Evolutionary conservation across 2,329 filamentous ascomycete genomes (phyloP), one percentile per base, ranked within the genome.

Genomic region (Penicillium verrucosum): DNA sequence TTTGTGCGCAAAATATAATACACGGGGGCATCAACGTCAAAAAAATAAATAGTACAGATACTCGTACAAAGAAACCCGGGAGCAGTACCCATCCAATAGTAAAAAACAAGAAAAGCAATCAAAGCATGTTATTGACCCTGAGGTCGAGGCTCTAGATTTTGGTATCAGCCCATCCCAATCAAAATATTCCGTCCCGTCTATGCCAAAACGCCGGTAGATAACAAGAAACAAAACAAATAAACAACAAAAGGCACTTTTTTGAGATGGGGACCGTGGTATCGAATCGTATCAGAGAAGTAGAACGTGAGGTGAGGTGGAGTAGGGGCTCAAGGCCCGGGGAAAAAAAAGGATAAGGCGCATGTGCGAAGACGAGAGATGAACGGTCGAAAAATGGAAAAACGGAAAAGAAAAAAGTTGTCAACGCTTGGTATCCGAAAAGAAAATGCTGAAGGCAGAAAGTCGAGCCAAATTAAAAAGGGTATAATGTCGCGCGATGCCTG

Each of bases 161-260:
- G 72, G 72, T 75, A 74, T 74, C 71, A 73, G 67, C 62, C 70
- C 70, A 69, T 71, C 66, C 70, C 70, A 69, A 60, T 60, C 56
- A 66, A 68, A 66, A 68, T 29, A 57, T 66, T 66, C 68, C 63
- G 47, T 69, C 66, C 72, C 64, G 65, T 75, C 73, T 75, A 75
- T 73, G 50, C 64, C 68, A 66, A 54, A 75, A 73, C 72, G 72
- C 73, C 73, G 60, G 56, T 60, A 62, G 51, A 63, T 51, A 50
- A 63, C 62, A 60, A 56, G 50, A 60, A 47, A 52, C 51, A 59
- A 52, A 51, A 37, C 52, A 49, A 62, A 58, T 41, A 58, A 58
- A 54, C 59, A 62, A 62, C 56, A 55, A 66, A 66, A 68, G 62
- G 52, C 60, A 61, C 57, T 65, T 65, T 65, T 65, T 59, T 36